Evolutionary conservation across 2,329 filamentous ascomycete genomes (phyloP).

Genomic region (Ophiocordyceps unilateralis): DNA sequence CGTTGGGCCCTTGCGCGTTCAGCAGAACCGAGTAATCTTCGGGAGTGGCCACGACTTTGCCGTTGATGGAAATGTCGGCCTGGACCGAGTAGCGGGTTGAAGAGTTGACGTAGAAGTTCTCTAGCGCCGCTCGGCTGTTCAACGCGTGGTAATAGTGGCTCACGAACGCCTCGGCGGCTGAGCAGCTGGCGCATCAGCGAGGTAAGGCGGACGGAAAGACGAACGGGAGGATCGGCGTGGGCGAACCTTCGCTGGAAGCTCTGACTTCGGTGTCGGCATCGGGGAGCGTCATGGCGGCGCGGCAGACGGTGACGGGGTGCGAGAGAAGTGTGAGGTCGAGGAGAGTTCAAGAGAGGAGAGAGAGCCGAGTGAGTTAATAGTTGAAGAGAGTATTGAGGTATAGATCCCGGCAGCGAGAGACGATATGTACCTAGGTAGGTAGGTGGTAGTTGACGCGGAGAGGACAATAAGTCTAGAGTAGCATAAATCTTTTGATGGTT

Average conservation of each 20-base stretch:
- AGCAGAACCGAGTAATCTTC: constrained; percentile 52
- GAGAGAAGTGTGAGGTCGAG: too few relatives aligned
- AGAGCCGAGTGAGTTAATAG: too few relatives aligned
- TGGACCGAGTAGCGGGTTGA: constrained; percentile 34
- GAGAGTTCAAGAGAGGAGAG: too few relatives aligned
- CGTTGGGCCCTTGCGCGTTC: constrained; percentile 37
- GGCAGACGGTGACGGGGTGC: too few relatives aligned
- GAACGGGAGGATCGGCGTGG: background rate
- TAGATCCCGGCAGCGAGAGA: too few relatives aligned
- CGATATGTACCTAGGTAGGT: too few relatives aligned
- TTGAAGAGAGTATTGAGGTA: too few relatives aligned
- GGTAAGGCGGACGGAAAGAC: too few relatives aligned
- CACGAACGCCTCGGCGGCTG: constrained; percentile 56
- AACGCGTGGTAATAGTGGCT: constrained; percentile 62
- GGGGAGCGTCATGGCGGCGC: constrained; percentile 16
- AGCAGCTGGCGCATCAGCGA: constrained; percentile 6
- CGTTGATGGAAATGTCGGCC: constrained; percentile 66
- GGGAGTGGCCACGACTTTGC: constrained; percentile 44
- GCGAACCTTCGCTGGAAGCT: constrained; percentile 27
- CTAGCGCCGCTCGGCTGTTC: constrained; percentile 42
- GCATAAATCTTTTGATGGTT: too few relatives aligned
- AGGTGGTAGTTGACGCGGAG: too few relatives aligned
- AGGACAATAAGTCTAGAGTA: background rate
- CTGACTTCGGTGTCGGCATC: constrained; percentile 25
- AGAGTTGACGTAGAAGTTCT: constrained; percentile 52